Evolutionary conservation across 192 early-diverging fungal species (phyloP).

Genomic region (Rhizophagus sp.): DNA sequence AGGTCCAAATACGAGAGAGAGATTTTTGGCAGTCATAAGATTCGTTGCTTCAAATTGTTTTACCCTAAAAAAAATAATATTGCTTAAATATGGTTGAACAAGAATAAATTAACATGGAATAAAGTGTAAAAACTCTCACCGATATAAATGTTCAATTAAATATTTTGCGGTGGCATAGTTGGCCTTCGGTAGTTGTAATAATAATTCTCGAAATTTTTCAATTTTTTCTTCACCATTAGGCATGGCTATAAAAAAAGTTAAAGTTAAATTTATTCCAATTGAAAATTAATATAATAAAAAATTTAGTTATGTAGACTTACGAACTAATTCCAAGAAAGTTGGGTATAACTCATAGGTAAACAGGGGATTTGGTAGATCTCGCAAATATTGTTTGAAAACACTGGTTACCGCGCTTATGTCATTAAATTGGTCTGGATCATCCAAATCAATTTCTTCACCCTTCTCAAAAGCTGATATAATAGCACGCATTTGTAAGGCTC

Average conservation of each 20-base stretch:
- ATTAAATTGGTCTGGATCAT: conserved; percentile 55
- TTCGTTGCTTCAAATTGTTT: conserved; percentile 62
- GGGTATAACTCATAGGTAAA: conserved; percentile 70
- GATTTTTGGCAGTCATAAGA: conserved; percentile 89
- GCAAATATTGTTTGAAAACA: conserved; percentile 80
- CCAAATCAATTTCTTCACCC: conserved; percentile 50
- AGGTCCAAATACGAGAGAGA: conserved; percentile 94
- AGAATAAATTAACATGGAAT: neutral
- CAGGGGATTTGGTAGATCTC: conserved; percentile 73
- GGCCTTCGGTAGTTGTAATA: conserved; percentile 58
- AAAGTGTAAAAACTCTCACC: conserved; percentile 29
- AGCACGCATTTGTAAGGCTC: conserved; percentile 66
- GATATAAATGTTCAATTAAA: conserved; percentile 64
- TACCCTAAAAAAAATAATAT: conserved; percentile 47
- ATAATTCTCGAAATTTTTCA: conserved; percentile 46
- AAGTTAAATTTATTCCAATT: neutral
- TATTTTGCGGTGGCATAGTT: conserved; percentile 64
- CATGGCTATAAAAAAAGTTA: conserved; percentile 29
- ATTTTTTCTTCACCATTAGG: conserved; percentile 40
- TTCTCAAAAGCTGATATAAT: conserved; percentile 66
- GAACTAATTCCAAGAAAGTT: conserved; percentile 61
- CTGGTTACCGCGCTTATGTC: conserved; percentile 81
- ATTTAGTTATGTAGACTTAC: conserved; percentile 32
- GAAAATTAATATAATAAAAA: neutral
- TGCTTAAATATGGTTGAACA: neutral